Conservation (phyloP, 495 filamentous ascomycete species). For the Hyaloscypha finlandica region DNA sequence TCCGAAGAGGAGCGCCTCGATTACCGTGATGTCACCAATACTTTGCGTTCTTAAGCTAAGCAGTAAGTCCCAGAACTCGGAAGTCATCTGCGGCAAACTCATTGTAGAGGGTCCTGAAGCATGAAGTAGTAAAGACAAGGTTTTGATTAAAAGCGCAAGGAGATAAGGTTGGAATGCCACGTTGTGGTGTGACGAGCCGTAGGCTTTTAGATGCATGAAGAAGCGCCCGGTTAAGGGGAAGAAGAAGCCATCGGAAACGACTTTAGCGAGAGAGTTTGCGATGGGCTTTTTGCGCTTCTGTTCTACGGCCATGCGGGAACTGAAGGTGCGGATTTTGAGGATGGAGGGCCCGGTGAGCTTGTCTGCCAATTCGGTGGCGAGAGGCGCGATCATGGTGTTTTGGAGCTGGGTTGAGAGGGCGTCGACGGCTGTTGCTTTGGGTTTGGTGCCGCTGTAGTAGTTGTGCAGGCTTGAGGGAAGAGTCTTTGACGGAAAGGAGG, state of each 20-base stretch:
- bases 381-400: constrained; percentile 71
- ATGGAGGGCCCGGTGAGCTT: constrained; percentile 73
- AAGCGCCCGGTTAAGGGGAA: constrained; percentile 68
- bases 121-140: constrained; percentile 64
- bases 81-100: constrained; percentile 65
- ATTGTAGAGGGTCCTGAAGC: constrained; percentile 64
- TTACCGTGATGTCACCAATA: constrained; percentile 49
- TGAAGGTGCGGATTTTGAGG: constrained; percentile 82
- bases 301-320: constrained; percentile 68
- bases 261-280: constrained; percentile 71
- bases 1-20: constrained; percentile 74
- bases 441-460: constrained; percentile 42
- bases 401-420: constrained; percentile 62
- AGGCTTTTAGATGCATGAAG: constrained; percentile 50
- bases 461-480: constrained; percentile 50
- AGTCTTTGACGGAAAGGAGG: constrained; percentile 44
- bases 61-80: constrained; percentile 68
- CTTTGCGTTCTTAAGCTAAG: constrained; percentile 45
- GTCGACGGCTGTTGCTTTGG: constrained; percentile 55
- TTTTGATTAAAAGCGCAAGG: constrained; percentile 63
- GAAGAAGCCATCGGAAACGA: constrained; percentile 80
- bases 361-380: constrained; percentile 63
- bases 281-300: constrained; percentile 66
- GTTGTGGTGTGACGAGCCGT: constrained; percentile 33
- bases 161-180: constrained; percentile 59